Percentiles rank a stretch among this genome's conserved stretches.
phyloP scores from a whole-genome alignment of 495 filamentous ascomycete genomes.

The Tuber melanosporum region DNA sequence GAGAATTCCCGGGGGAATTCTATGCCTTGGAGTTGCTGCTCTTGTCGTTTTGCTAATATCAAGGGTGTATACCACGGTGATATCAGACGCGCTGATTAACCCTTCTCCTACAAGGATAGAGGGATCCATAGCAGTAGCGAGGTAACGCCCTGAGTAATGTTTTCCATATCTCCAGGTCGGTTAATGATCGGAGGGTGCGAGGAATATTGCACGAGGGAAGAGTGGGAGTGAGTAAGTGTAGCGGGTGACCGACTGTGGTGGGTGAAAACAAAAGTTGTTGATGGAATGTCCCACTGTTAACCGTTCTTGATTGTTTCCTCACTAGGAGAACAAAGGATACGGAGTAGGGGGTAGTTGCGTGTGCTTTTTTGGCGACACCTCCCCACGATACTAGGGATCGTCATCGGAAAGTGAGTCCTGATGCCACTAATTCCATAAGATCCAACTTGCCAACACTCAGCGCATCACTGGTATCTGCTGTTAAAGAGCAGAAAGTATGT shows the following conservation, averaged over 20 bases:
- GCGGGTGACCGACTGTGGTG: neutral
- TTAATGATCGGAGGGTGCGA: neutral
- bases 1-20: neutral
- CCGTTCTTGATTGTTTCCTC: neutral
- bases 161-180: neutral
- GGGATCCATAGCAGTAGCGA: neutral
- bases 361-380: neutral
- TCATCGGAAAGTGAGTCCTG: neutral
- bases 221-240: neutral
- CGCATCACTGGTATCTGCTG: neutral
- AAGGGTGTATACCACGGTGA: neutral
- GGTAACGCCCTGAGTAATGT: neutral
- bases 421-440: neutral
- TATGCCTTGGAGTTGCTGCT: neutral
- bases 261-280: neutral
- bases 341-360: neutral
- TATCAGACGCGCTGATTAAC: neutral
- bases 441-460: neutral
- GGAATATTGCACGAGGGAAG: neutral
- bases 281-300: neutral
- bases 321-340: neutral
- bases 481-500: neutral
- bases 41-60: neutral
- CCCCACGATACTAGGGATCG: neutral
- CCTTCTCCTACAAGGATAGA: neutral